Evolutionary conservation across 805 yeast genomes (phyloP), one percentile per base, ranked within the genome.

Genomic region (baker's yeast (Saccharomyces cerevisiae)): DNA sequence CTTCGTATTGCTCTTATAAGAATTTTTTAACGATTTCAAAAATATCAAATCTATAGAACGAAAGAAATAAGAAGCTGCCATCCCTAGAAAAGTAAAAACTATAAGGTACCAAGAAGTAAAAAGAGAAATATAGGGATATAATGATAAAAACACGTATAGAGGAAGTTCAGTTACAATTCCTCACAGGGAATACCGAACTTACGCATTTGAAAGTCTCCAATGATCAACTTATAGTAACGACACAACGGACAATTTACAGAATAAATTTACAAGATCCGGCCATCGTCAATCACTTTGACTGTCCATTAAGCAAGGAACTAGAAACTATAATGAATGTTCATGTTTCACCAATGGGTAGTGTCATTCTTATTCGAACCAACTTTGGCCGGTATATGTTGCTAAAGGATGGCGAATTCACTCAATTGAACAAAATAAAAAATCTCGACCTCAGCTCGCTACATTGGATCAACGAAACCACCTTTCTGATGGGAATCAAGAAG

Each of bases 401-500:
- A 36, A 36, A 36, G 22, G 43, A 36, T 21, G 43, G 43, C 22
- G 43, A 36, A 17, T 36, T 36, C 22, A 36, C 43, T 36, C 43
- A 36, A 17, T 17, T 36, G 11, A 36, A 36, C 43, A 36, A 36
- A 6, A 36, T 36, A 3, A 36, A 36, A 17, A 36, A 36, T 21
- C 22, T 36, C 11, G 43, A 36, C 17, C 43, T 36, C 4, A 36
- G 43, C 17, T 36, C 43, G 6, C 17, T 36, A 17, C 13, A 17
- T n/a, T 36, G 43, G 43, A 17, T 36, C 11, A 6, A 36, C 17
- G 43, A 36, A 36, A 36, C 43, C 24, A 17, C 43, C 10, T 17
- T 36, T 8, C 4, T 36, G 8, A 36, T 36, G 43, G 43, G 43
- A 8, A n/a, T 21, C 24, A 36, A 31, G 66, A 66, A 6, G 59